These are phyloP conservation scores for Candolleomyces eurysporus DNA, from an alignment of 768 basidiomycete genomes.

Conservation along the genomic window DNA sequence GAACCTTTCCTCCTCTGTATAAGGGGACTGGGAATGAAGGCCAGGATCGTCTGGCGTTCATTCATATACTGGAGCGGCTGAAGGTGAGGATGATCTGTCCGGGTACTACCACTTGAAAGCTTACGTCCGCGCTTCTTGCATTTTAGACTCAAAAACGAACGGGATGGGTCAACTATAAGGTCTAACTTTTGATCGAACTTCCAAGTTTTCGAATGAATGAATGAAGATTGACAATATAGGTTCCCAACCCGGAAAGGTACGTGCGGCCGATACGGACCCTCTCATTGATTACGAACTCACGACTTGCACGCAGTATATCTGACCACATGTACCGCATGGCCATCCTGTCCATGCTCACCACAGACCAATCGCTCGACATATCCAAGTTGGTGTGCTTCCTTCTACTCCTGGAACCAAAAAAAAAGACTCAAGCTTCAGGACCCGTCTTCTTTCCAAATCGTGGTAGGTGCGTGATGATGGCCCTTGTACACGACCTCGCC, in stretches of 20 bases:
- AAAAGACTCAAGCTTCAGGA: too few species aligned
- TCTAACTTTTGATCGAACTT: slow-evolving; percentile 26
- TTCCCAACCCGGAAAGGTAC: slow-evolving; percentile 83
- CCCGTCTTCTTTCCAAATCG: not conserved
- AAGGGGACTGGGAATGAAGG: slow-evolving; percentile 47
- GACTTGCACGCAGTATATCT: slow-evolving; percentile 61
- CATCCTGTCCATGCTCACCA: slow-evolving; percentile 84
- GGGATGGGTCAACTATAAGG: slow-evolving; percentile 88
- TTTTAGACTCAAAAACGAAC: slow-evolving; percentile 89
- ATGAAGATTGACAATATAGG: slow-evolving; percentile 39
- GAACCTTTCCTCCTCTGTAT: slow-evolving; percentile 64
- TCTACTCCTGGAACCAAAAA: not conserved
- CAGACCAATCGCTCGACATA: slow-evolving; percentile 69
- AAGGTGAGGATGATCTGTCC: slow-evolving; percentile 54
- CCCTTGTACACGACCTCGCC: slow-evolving; percentile 90
- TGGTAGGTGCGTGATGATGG: slow-evolving; percentile 84
- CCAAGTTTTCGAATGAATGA: not conserved
- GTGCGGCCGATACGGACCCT: not conserved
- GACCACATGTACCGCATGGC: slow-evolving; percentile 99
- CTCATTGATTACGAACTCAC: not conserved
- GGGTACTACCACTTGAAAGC: not conserved
- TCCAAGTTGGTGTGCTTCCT: slow-evolving; percentile 51
- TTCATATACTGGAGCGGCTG: slow-evolving; percentile 84
- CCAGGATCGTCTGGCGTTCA: slow-evolving; percentile 79
- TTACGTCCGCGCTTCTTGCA: not conserved